These are phyloP conservation scores for Aureobasidium leucospermi DNA, from an alignment of 2,329 filamentous ascomycete species.

Conservation along the genomic window DNA sequence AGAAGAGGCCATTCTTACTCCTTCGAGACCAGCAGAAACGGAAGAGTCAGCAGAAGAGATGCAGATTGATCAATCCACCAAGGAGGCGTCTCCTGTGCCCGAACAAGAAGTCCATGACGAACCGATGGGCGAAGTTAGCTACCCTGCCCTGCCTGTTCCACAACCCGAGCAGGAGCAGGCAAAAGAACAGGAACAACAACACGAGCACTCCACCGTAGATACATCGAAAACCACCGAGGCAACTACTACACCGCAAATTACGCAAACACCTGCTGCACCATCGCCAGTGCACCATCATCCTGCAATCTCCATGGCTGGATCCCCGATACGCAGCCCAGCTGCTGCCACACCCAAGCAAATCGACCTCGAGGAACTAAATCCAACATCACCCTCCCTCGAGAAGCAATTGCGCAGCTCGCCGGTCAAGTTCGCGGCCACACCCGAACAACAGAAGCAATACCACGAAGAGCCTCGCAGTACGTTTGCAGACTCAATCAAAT, in stretches of 20 bases:
- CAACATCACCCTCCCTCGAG: constrained; percentile 22
- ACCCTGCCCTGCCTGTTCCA: constrained; percentile 1
- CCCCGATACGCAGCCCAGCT: background rate
- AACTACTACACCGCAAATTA: constrained; percentile 7
- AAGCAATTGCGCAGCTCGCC: constrained; percentile 20
- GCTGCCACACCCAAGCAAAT: constrained; percentile 14
- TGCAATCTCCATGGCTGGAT: constrained; percentile 1
- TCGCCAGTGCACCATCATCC: background rate
- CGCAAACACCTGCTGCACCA: background rate
- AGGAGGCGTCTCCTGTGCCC: background rate
- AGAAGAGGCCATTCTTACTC: background rate
- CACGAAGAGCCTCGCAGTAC: constrained; percentile 9
- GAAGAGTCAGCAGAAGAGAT: background rate
- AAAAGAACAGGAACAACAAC: too few species aligned
- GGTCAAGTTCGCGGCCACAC: constrained; percentile 5
- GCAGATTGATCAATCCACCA: background rate
- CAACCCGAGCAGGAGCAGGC: background rate
- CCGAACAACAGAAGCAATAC: constrained; percentile 20
- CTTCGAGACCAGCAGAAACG: background rate
- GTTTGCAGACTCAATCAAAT: constrained; percentile 35
- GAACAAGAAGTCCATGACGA: background rate
- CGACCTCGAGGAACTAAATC: constrained; percentile 14
- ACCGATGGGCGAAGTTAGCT: constrained; percentile 4
- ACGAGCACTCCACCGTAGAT: background rate
- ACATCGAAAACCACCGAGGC: background rate